Conservation (phyloP, 208 protist species). For the Sergeia podlipaevii region DNA sequence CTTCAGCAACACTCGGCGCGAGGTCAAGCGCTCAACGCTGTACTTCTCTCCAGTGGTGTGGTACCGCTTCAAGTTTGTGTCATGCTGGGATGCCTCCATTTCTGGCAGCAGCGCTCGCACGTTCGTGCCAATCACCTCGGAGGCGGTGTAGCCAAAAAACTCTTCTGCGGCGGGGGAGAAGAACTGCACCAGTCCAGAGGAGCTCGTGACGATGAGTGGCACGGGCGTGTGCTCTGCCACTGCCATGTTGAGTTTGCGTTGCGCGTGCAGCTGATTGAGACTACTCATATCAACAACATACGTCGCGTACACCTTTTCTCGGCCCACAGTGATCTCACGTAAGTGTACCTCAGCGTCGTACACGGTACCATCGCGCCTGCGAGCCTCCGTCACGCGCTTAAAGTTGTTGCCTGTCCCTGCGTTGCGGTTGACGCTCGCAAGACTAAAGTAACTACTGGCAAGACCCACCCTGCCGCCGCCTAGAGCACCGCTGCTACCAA, state of each 20-base stretch:
- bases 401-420: not conserved
- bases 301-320: conserved; percentile 6
- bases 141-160: conserved; percentile 22
- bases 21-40: not conserved
- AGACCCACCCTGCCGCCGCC: too few species aligned
- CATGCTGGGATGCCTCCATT: conserved; percentile 6
- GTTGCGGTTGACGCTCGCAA: too few species aligned
- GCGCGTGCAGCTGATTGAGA: conserved; percentile 1
- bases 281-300: conserved; percentile 13
- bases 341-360: conserved; percentile 12
- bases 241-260: conserved; percentile 6
- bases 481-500: too few species aligned
- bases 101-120: conserved; percentile 33
- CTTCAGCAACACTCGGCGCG: conserved; percentile 4
- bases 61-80: too few species aligned
- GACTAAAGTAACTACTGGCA: too few species aligned
- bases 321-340: conserved; percentile 3
- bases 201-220: conserved; percentile 21
- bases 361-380: conserved; percentile 10
- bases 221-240: conserved; percentile 14
- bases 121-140: conserved; percentile 21
- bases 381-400: conserved; percentile 1
- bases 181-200: conserved; percentile 10
- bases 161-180: conserved; percentile 19
- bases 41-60: too few species aligned